Percentiles rank a stretch among this genome's conserved stretches.
phyloP scores from a whole-genome alignment of 1,139 yeast species.

The Taphrina communis region DNA sequence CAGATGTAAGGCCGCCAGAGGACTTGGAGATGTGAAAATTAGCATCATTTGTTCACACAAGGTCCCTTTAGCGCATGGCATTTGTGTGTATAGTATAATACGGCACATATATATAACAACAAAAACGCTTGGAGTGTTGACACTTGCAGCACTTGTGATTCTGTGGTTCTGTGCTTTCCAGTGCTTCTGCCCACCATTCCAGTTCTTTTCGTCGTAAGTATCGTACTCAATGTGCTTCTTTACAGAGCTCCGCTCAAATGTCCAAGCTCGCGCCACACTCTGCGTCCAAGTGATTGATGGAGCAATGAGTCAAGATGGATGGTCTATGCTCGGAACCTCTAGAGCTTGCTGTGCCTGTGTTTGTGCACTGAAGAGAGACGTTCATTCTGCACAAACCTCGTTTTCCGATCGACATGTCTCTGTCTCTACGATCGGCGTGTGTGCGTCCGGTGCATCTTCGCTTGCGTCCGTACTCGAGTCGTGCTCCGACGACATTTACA shows the following conservation, averaged over 20 bases:
- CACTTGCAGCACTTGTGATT: too few species aligned
- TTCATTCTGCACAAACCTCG: neutral
- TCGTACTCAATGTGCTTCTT: neutral
- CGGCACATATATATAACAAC: too few species aligned
- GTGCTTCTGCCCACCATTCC: too few species aligned
- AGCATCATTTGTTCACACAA: too few species aligned
- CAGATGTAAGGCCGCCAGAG: conserved; percentile 6
- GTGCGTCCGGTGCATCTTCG: neutral
- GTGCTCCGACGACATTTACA: conserved; percentile 67
- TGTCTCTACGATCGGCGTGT: neutral
- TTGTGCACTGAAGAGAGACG: too few species aligned
- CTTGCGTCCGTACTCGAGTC: conserved; percentile 45
- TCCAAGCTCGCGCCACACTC: conserved; percentile 15
- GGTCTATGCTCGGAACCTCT: neutral
- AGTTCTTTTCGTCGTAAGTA: too few species aligned
- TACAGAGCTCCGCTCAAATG: neutral
- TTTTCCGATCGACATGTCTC: neutral
- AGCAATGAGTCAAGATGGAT: neutral
- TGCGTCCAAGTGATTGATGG: neutral
- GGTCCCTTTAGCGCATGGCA: too few species aligned
- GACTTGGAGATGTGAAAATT: neutral
- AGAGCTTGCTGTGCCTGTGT: too few species aligned
- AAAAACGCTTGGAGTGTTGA: too few species aligned
- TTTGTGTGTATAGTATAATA: too few species aligned
- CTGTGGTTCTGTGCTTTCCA: too few species aligned